Evolutionary conservation across 2,329 filamentous ascomycete genomes (phyloP), one percentile per base, ranked within the genome.

Genomic region (Aureobasidium melanogenum): DNA sequence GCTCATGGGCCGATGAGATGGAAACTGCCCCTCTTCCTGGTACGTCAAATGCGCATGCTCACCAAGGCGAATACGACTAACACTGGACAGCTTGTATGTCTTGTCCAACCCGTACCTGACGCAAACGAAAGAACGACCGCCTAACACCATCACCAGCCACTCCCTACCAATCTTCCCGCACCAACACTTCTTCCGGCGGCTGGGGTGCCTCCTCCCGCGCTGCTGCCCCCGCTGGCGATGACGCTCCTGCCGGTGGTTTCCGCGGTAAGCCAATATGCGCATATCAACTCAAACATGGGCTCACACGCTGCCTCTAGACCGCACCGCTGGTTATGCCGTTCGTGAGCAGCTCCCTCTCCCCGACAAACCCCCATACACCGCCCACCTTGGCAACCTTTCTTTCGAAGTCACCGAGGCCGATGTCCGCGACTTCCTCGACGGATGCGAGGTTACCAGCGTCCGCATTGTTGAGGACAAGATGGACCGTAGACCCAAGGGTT

Each of bases 1-100:
- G 93, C 73, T 97, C 94, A 69, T 99, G 94, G 94, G 94, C 94
- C 71, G 95, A 99, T 79, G 94, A 99, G 75, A 96, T 99, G 80
- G 94, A 99, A 77, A 66, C 68, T 59, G 68, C 70, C 66, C 72
- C 72, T 30, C 63, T 74, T 44, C 71, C 71, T 39, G 48, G 63
- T 64, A 63, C 17, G 62, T 48, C 9, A 43, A 12, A 6, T 60
- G 28, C 28, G 26, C 43, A 14, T 44, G 17, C 12, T 26, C 36
- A n/a, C 15, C 24, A 22, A 28, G 10, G 12, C 28, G 32, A 17
- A 26, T 28, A 8, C 8, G 19, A 56, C 59, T 61, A 41, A 61
- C 50, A 41, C 36, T 1, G 14, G 24, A 5, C 59, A 61, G 59
- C 59, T 17, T 28, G 59, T 61, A 61, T 41, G 50, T 61, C 17